Conservation (phyloP, 495 filamentous ascomycete genomes). For the Ascodesmis nigricans region DNA sequence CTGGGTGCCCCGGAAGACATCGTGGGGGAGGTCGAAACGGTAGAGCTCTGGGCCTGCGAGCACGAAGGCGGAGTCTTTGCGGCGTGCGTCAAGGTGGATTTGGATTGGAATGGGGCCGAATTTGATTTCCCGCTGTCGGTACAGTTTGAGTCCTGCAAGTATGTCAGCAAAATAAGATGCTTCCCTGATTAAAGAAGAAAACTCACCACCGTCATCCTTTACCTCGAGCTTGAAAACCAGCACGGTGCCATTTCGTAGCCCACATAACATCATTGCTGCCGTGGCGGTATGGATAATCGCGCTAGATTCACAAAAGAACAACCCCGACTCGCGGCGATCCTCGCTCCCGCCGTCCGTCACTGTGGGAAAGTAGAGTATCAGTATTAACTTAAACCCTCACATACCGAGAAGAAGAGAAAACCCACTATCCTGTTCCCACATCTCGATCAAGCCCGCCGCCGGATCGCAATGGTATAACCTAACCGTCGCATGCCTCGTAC, state of each 20-base stretch:
- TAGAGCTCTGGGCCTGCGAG: constrained; percentile 20
- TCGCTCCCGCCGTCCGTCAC: too few relatives aligned
- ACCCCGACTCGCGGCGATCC: too few relatives aligned
- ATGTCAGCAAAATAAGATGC: constrained; percentile 4
- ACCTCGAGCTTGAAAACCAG: constrained; percentile 13
- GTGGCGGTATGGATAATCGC: constrained; percentile 9
- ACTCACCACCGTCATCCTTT: constrained; percentile 10
- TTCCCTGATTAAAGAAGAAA: too few relatives aligned
- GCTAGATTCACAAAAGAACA: constrained; percentile 19
- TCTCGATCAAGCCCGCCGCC: constrained; percentile 11
- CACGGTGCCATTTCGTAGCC: constrained; percentile 18
- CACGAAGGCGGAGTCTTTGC: constrained; percentile 17
- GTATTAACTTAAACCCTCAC: too few relatives aligned
- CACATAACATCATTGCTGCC: constrained; percentile 14
- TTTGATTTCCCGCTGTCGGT: constrained; percentile 35
- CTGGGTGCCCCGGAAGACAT: constrained; percentile 15
- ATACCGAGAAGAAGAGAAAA: too few relatives aligned
- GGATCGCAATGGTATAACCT: constrained; percentile 17
- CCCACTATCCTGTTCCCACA: constrained; percentile 16
- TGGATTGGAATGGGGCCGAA: constrained; percentile 21
- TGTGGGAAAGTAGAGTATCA: too few relatives aligned
- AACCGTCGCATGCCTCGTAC: constrained; percentile 18
- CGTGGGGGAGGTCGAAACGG: constrained; percentile 18
- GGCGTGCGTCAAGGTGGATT: constrained; percentile 12
- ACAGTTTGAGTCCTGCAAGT: constrained; percentile 21